These are phyloP conservation scores for Claviceps capensis DNA, from an alignment of 2,329 filamentous ascomycete species.

Conservation along the genomic window DNA sequence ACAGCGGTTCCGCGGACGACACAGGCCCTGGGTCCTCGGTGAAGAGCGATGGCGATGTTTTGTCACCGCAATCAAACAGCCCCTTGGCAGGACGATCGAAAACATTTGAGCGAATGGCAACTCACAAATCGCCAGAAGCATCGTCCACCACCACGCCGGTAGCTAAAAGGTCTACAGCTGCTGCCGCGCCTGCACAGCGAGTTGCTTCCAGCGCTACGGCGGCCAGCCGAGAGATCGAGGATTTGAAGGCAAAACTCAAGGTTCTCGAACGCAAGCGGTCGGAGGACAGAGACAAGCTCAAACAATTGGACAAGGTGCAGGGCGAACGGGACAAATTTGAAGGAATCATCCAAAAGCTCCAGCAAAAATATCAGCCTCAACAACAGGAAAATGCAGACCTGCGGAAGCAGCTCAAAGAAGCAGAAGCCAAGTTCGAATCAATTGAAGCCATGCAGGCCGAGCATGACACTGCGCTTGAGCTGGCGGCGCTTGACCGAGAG, in stretches of 20 bases:
- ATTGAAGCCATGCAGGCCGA: constrained; percentile 64
- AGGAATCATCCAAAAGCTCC: constrained; percentile 76
- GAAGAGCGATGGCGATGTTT: constrained; percentile 37
- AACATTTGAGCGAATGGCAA: constrained; percentile 38
- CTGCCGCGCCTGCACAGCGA: constrained; percentile 16
- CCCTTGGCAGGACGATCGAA: constrained; percentile 36
- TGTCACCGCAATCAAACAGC: constrained; percentile 35
- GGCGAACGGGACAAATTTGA: constrained; percentile 68
- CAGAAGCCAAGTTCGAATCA: constrained; percentile 50
- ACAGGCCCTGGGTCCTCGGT: constrained; percentile 27
- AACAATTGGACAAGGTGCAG: constrained; percentile 62
- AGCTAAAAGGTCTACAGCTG: constrained; percentile 15
- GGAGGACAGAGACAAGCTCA: constrained; percentile 77
- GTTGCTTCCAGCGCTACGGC: constrained; percentile 37
- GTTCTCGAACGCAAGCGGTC: constrained; percentile 75
- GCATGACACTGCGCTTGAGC: constrained; percentile 72
- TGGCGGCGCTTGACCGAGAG: constrained; percentile 79
- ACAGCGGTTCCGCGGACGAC: constrained; percentile 22
- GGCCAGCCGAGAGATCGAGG: constrained; percentile 59
- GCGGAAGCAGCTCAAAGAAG: constrained; percentile 64
- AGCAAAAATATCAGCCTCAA: constrained; percentile 75
- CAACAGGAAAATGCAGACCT: constrained; percentile 67
- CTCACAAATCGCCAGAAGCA: constrained; percentile 17
- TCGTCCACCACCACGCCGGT: constrained; percentile 18
- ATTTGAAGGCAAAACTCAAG: constrained; percentile 75